Evolutionary conservation across 2,329 filamentous ascomycete species (phyloP), one percentile per base, ranked within the genome.

Genomic region (Apiospora hydei): DNA sequence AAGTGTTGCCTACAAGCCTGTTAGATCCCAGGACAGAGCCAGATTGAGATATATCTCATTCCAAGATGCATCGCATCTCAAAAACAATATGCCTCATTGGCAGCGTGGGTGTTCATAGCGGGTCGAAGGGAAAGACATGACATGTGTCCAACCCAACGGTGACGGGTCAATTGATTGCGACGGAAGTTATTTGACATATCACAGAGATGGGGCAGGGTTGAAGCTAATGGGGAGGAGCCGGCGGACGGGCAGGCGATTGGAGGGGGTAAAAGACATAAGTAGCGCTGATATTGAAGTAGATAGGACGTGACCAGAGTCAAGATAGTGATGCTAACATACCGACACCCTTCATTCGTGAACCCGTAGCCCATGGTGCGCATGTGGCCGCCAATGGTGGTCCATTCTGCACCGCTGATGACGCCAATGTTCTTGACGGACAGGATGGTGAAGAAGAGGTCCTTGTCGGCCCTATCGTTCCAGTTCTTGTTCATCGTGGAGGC

Each of bases 291-390:
- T 69, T 47, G 68, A 51, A 69, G 26, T 53, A 49, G 51, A 70
- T 61, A 71, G 70, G 66, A 34, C 67, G 49, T 41, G 67, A 67
- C 69, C 67, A 53, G 44, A 53, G 57, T 41, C 71, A 66, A 26
- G 57, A 64, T 64, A 64, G 57, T 41, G 57, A 64, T 64, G 57
- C 57, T 24, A 26, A 87, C 88, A 83, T 82, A 90, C 88, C 89
- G 88, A 76, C 89, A 90, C 76, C 89, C 89, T 78, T 91, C 88
- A 83, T 91, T 90, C 24, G 89, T 90, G 79, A 91, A 90, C 80
- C 88, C 88, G 76, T 91, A 90, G 71, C 89, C 88, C 72, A 90
- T 77, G 47, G 82, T 80, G 73, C 89, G 85, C 89, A 91, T 90
- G 74, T 88, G 84, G 79, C 88, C 88, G 74, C 89, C 89, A 76